phyloP scores from a whole-genome alignment of 176 grass and related monocot species.

The Carex scoparia region DNA sequence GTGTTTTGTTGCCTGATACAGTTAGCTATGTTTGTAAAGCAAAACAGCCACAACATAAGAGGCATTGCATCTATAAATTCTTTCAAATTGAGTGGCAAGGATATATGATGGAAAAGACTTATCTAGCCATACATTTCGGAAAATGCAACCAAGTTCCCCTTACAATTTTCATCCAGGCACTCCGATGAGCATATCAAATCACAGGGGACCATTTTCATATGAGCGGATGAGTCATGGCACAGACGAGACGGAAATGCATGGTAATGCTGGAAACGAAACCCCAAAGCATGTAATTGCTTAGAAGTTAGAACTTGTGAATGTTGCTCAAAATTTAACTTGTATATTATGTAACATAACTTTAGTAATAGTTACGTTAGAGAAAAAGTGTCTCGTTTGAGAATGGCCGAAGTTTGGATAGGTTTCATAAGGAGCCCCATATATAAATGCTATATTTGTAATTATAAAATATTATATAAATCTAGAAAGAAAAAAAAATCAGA shows the following conservation, averaged over 20 bases:
- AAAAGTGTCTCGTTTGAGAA: not conserved
- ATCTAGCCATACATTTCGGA: slow-evolving; percentile 18
- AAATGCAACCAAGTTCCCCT: not conserved
- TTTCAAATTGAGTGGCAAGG: not conserved
- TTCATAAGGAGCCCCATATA: not conserved
- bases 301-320: not conserved
- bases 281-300: not conserved
- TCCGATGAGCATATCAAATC: slow-evolving; percentile 18
- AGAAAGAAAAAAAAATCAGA: not conserved
- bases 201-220: not conserved
- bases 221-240: not conserved
- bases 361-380: not conserved
- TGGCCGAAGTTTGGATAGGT: not conserved
- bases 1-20: slow-evolving; percentile 7
- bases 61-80: not conserved
- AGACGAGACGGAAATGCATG: not conserved
- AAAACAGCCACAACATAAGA: not conserved
- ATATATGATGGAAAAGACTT: slow-evolving; percentile 21
- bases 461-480: not conserved
- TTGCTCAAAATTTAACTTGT: not conserved
- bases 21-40: not conserved
- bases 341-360: not conserved
- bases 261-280: not conserved
- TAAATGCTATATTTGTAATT: not conserved
- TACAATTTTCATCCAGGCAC: not conserved